A percentile compares a stretch with the other conserved stretches of the same genome.
Evolutionary conservation across 371 early-diverging fungal genomes (phyloP).

Genomic region (Saksenaea oblongispora): DNA sequence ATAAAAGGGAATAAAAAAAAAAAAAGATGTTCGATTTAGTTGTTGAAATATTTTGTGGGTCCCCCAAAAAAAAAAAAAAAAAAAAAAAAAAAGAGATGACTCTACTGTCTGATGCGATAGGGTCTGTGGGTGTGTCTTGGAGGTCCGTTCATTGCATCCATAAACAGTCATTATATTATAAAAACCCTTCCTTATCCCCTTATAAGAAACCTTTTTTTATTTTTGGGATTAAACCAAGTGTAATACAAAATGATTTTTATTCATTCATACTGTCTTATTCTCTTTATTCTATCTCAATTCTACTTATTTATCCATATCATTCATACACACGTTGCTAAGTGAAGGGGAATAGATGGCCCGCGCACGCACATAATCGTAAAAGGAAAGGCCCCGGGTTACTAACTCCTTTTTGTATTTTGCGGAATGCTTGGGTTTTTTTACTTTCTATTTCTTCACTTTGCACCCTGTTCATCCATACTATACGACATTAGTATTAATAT

Average conservation of each 20-base stretch:
- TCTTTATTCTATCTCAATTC: too few species aligned
- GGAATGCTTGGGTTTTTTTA: neutral
- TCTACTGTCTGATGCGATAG: constrained; percentile 3
- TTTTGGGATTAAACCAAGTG: too few species aligned
- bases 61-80: neutral
- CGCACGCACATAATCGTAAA: neutral
- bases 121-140: constrained; percentile 1
- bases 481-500: neutral
- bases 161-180: neutral
- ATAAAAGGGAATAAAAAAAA: neutral
- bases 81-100: neutral
- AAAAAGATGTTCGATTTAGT: constrained; percentile 5
- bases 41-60: constrained; percentile 5
- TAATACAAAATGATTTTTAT: too few species aligned
- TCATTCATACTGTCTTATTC: too few species aligned
- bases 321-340: too few species aligned
- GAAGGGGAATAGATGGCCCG: neutral
- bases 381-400: neutral
- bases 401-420: neutral
- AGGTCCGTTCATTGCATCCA: constrained; percentile 5
- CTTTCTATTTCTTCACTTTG: too few species aligned
- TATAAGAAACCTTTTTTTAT: too few species aligned
- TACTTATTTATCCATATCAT: too few species aligned
- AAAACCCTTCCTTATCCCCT: neutral
- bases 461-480: neutral